phyloP scores from a whole-genome alignment of 345 rosid species.

The Gossypium sturtianum region DNA sequence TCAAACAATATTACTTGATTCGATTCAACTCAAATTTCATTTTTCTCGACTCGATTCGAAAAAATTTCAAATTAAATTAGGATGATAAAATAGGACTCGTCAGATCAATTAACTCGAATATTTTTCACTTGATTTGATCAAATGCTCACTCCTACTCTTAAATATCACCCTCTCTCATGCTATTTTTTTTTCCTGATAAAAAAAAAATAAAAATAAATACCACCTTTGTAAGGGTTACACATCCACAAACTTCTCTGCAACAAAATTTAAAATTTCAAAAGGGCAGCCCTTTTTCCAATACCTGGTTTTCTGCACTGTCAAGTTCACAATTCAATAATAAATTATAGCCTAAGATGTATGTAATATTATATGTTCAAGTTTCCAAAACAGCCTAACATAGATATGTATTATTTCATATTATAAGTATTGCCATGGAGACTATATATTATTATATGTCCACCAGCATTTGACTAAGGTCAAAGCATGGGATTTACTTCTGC shows the following conservation, averaged over 20 bases:
- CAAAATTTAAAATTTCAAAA: constrained; percentile 18
- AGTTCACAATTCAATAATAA: constrained; percentile 9
- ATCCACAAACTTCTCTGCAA: constrained; percentile 28
- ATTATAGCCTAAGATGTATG: not conserved
- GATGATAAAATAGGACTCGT: too few species aligned
- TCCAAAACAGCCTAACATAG: not conserved
- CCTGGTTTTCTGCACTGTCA: constrained; percentile 23
- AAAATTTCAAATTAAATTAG: too few species aligned
- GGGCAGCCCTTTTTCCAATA: constrained; percentile 18
- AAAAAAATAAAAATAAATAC: too few species aligned
- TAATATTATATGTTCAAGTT: constrained; percentile 6
- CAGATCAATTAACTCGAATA: too few species aligned
- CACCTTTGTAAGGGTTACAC: not conserved
- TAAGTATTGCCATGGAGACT: not conserved
- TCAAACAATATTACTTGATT: too few species aligned
- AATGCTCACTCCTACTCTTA: too few species aligned
- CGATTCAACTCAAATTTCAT: too few species aligned
- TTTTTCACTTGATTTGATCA: too few species aligned
- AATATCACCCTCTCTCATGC: too few species aligned
- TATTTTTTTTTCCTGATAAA: too few species aligned
- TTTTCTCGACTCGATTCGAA: too few species aligned
- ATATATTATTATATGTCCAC: not conserved
- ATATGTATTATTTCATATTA: not conserved
- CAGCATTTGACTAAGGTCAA: not conserved
- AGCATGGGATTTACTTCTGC: not conserved